Conservation (phyloP, 2,329 filamentous ascomycete genomes). For the Eutypella sp. region DNA sequence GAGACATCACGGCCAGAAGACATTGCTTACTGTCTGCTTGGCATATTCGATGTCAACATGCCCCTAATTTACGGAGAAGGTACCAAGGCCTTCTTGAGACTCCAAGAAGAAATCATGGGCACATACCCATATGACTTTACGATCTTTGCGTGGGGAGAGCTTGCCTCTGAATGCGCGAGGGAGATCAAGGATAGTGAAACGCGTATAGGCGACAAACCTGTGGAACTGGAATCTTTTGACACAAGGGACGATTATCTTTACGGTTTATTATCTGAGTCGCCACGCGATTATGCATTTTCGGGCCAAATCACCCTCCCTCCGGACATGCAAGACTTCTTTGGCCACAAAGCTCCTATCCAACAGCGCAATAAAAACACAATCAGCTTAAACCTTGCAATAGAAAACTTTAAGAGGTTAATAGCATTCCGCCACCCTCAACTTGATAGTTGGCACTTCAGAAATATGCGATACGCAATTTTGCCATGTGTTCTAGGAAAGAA, state of each 20-base stretch:
- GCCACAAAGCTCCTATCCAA: not conserved
- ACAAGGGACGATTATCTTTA: conserved; percentile 3
- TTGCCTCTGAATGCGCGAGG: not conserved
- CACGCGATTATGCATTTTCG: not conserved
- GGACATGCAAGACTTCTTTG: not conserved
- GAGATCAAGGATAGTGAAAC: not conserved
- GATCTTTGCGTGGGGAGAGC: conserved; percentile 18
- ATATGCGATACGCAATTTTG: not conserved
- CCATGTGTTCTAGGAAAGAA: not conserved
- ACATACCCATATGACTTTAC: conserved; percentile 18
- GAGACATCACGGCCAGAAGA: conserved; percentile 21
- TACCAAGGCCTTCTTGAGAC: conserved; percentile 16
- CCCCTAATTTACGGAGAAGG: conserved; percentile 25
- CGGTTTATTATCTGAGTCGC: conserved; percentile 5
- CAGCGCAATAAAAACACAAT: not conserved
- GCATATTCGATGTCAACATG: conserved; percentile 25
- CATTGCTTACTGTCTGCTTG: conserved; percentile 23
- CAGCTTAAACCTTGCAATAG: not conserved
- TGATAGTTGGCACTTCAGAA: too few relatives aligned
- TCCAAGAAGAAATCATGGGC: conserved; percentile 18
- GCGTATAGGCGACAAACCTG: not conserved
- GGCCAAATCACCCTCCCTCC: not conserved
- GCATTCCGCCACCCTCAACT: too few relatives aligned
- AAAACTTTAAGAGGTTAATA: too few relatives aligned
- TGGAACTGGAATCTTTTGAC: conserved; percentile 1